phyloP scores from a whole-genome alignment of 441 rosid species.

The Manihot esculenta region DNA sequence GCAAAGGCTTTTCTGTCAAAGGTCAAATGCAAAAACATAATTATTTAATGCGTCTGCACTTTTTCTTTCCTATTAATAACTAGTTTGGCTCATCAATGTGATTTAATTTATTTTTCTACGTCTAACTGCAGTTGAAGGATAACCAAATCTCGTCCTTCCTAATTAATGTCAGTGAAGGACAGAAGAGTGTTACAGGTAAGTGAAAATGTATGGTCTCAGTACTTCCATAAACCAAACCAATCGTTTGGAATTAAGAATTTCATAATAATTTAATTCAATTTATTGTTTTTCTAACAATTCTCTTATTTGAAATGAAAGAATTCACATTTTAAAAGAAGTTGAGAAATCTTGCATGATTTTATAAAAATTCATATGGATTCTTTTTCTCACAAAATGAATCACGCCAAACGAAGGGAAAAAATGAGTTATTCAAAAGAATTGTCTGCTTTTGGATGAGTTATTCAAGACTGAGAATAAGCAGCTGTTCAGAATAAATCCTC shows the following conservation, averaged over 20 bases:
- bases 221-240: no score
- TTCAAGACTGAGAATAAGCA: no score
- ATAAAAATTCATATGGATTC: no score
- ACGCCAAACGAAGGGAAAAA: no score
- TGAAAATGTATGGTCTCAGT: neutral
- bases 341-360: no score
- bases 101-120: neutral
- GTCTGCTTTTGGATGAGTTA: neutral
- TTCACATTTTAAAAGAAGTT: no score
- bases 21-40: conserved; percentile 22
- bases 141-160: conserved; percentile 27
- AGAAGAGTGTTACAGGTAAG: conserved; percentile 22
- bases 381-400: no score
- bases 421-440: neutral
- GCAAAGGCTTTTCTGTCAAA: conserved; percentile 35
- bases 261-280: no score
- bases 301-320: no score
- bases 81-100: neutral
- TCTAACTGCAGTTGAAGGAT: conserved; percentile 30
- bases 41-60: neutral
- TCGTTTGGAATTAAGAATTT: no score
- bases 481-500: no score
- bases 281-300: no score
- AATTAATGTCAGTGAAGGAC: conserved; percentile 25
- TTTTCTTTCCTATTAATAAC: neutral